Base-by-base conservation (phyloP, 2,329 filamentous ascomycete genomes). In the Alternaria ethzedia region DNA sequence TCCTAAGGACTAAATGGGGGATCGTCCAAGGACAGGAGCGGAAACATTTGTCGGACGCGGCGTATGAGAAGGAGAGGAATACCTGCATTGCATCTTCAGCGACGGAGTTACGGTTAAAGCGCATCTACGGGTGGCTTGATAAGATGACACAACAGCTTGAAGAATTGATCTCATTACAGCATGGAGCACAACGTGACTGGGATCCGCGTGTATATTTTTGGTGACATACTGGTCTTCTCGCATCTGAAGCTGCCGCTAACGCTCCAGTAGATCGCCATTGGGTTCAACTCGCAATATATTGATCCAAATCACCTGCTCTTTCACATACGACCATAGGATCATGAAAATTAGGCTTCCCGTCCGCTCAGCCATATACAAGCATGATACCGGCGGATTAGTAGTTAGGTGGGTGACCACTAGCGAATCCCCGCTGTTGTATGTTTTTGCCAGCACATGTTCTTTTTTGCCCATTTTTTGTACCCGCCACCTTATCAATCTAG, bases 1-100 rank as follows among this genome's bases (percentile, higher is more conserved):
- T 2, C 75, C 74, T 32, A 76, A 72, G 63, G 76, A 78, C 43
- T 72, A n/a, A 9, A 36, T 8, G 30, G 3, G 6, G 30, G 13
- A 36, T 36, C 7, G 13, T 36, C 13, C 13, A 36, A 15, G 30
- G 30, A 36, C 4, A 13, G 30, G 30, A 32, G 30, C 30, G 3
- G 30, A 8, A 36, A 36, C 6, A n/a, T 36, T 36, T 36, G 32
- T 36, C 17, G 52, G 28, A 46, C 15, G 23, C 23, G n/a, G 12
- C 28, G 9, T 45, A 51, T 21, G 15, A 26, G n/a, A 17, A 12
- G 15, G 26, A 20, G 17, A 9, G 44, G 58, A 45, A 47, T 11
- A 43, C 52, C 30, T 58, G 44, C 43, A 55, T 46, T 61, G 69
- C 65, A 73, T 72, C 47, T 70, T 71, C 66, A 75, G 73, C 73